Evolutionary conservation across 2,329 filamentous ascomycete species (phyloP).

Genomic region (Diaporthe citrichinensis): DNA sequence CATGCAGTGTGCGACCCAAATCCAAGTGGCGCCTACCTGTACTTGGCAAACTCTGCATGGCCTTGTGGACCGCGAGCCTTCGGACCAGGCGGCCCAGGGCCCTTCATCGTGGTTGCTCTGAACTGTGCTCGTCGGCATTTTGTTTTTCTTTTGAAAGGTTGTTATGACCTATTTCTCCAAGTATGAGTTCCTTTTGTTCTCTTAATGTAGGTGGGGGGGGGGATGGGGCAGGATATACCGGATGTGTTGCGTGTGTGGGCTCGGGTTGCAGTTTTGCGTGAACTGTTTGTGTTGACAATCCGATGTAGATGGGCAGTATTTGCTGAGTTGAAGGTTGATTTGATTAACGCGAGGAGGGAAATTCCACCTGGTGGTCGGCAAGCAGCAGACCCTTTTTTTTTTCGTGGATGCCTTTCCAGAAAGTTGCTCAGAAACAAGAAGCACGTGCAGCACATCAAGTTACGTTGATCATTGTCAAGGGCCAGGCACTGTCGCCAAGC

Average conservation of each 20-base stretch:
- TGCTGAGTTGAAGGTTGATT: neutral
- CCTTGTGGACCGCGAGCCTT: neutral
- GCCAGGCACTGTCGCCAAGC: too few relatives aligned
- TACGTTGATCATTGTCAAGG: neutral
- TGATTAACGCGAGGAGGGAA: neutral
- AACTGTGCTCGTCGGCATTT: neutral
- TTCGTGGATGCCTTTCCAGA: neutral
- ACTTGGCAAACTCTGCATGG: constrained; percentile 2
- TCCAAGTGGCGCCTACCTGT: neutral
- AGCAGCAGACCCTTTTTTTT: neutral
- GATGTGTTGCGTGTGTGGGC: too few relatives aligned
- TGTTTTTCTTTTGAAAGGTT: neutral
- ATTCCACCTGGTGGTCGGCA: neutral
- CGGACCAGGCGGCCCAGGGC: too few relatives aligned
- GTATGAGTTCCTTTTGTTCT: neutral
- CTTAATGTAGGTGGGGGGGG: neutral
- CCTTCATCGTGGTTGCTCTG: neutral
- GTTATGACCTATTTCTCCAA: neutral
- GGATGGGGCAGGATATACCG: neutral
- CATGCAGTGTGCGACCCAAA: neutral
- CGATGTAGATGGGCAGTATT: neutral
- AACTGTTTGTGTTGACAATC: neutral
- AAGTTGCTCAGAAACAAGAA: neutral
- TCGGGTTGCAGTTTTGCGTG: neutral
- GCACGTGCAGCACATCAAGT: neutral